Evolutionary conservation across 352 stramenopile genomes (phyloP).

Genomic region (Pythium monospermum): DNA sequence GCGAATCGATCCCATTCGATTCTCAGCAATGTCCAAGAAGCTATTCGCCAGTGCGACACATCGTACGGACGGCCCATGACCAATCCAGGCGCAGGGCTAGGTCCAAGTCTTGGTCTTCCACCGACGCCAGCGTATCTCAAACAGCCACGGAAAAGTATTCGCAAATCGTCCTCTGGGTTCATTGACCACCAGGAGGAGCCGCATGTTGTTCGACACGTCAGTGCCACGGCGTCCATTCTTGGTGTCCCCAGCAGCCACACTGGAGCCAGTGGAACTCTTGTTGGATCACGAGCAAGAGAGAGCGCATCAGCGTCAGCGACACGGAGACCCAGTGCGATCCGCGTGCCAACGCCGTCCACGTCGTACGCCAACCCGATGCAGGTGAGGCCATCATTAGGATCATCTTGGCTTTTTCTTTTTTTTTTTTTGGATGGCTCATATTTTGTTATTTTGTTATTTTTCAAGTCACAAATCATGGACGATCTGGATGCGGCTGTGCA

Average conservation of each 20-base stretch:
- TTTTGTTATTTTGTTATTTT: too few species aligned
- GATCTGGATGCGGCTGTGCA: conserved; percentile 36
- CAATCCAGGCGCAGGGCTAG: conserved; percentile 1
- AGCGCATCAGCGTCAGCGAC: not conserved
- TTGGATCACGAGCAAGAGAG: conserved; percentile 1
- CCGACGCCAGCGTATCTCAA: not conserved
- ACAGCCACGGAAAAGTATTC: too few species aligned
- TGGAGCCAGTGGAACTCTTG: conserved; percentile 1
- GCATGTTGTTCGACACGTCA: not conserved
- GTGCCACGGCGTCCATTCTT: conserved; percentile 12
- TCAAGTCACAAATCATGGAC: conserved; percentile 51
- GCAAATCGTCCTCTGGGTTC: not conserved
- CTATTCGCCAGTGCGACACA: conserved; percentile 60
- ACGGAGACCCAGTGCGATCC: conserved; percentile 30
- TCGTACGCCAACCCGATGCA: conserved; percentile 49
- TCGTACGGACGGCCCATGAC: conserved; percentile 37
- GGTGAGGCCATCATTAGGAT: conserved; percentile 31
- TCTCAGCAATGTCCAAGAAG: conserved; percentile 67
- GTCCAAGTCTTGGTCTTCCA: too few species aligned
- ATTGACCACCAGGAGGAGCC: not conserved
- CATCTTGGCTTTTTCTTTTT: too few species aligned
- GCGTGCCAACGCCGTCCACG: conserved; percentile 30
- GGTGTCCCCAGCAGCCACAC: conserved; percentile 1
- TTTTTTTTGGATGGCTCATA: too few species aligned
- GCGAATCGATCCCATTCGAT: conserved; percentile 61